A percentile compares a stretch with the other conserved stretches of the same genome.
These are phyloP conservation scores for Escovopsis sp. DNA, from an alignment of 2,329 filamentous ascomycete genomes.

Conservation along the genomic window DNA sequence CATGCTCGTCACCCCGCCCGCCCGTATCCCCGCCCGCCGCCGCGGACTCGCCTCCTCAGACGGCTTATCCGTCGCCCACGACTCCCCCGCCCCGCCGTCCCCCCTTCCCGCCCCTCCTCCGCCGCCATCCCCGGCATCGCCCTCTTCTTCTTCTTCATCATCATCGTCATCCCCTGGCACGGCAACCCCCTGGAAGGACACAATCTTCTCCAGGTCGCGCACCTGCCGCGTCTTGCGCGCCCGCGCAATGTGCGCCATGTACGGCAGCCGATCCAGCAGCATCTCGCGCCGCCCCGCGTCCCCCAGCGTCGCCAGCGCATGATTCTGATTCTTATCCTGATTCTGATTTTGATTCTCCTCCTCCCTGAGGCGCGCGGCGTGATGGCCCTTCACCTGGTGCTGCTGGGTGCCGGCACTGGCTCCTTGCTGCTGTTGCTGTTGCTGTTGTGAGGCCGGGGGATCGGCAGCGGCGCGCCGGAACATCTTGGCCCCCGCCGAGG, in stretches of 20 bases:
- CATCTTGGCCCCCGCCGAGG: constrained; percentile 29
- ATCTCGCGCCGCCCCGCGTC: constrained; percentile 57
- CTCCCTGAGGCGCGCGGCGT: too few species aligned
- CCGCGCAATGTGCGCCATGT: constrained; percentile 55
- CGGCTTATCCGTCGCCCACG: constrained; percentile 48
- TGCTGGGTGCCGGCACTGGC: constrained; percentile 6
- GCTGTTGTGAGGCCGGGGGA: constrained; percentile 20
- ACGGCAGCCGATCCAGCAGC: constrained; percentile 75
- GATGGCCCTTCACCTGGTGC: background rate
- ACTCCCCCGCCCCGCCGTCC: constrained; percentile 23
- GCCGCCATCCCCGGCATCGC: too few species aligned
- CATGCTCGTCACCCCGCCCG: constrained; percentile 24
- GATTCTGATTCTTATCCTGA: constrained; percentile 11
- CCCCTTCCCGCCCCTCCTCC: too few species aligned
- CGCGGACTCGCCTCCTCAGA: constrained; percentile 37
- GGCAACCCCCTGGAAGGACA: constrained; percentile 47
- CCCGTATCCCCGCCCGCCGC: constrained; percentile 24
- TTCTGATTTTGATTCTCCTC: too few species aligned
- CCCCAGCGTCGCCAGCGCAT: constrained; percentile 42
- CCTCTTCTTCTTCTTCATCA: constrained; percentile 24
- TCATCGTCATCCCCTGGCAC: constrained; percentile 31
- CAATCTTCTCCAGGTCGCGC: constrained; percentile 52
- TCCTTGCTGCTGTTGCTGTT: constrained; percentile 9
- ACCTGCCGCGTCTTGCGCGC: constrained; percentile 28
- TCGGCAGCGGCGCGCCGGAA: constrained; percentile 29